phyloP scores from a whole-genome alignment of 139 green algal genomes.

The Desmodesmus armatus region DNA sequence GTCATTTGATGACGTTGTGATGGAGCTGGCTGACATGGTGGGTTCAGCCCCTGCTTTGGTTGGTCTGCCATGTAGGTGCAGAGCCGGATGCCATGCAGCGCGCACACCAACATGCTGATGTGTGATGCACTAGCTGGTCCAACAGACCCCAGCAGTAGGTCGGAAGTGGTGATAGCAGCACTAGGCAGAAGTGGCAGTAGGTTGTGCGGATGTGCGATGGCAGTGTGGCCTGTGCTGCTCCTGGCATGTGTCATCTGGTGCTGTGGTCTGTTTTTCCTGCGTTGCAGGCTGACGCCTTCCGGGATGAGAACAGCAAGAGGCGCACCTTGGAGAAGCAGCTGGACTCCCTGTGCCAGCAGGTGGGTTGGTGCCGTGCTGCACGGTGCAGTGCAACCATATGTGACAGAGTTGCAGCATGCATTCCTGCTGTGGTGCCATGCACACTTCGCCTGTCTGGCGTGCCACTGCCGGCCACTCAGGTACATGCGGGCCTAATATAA shows the following conservation, averaged over 20 bases:
- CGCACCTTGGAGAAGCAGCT: conserved; percentile 29
- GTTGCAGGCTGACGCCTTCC: conserved; percentile 38
- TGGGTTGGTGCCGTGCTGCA: neutral
- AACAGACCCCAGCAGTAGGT: no score
- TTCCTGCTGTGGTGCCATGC: no score
- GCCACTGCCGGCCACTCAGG: neutral
- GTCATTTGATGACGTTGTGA: conserved; percentile 32
- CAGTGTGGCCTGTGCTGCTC: neutral
- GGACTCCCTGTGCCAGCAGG: conserved; percentile 36
- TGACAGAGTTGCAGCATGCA: no score
- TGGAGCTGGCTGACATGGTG: conserved; percentile 43
- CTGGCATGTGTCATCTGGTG: neutral
- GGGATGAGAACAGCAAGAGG: conserved; percentile 12
- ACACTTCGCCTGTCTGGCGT: no score
- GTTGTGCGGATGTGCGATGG: no score
- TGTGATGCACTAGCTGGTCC: no score
- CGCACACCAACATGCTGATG: neutral
- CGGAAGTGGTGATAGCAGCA: no score
- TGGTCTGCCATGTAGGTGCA: conserved; percentile 11
- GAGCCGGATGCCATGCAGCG: neutral
- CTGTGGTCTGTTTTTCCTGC: neutral
- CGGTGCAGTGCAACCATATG: no score
- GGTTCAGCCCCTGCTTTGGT: neutral
- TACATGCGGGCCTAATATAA: no score
- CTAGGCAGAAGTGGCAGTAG: no score